Conservation (phyloP, 2,329 filamentous ascomycete genomes). For the Phoma herbarum region DNA sequence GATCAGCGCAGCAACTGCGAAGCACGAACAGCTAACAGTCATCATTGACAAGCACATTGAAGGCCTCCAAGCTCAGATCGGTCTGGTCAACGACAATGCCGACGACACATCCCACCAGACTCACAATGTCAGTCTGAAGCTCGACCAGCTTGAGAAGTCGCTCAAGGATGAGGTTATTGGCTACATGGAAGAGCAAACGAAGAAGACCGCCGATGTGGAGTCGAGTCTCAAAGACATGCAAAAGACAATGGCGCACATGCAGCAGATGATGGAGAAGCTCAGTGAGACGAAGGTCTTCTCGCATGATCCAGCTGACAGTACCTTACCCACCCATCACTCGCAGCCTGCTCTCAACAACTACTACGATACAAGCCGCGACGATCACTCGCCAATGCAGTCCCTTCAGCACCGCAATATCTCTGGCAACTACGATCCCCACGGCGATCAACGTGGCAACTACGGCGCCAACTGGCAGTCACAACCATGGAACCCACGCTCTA, state of each 20-base stretch:
- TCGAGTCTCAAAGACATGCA: slow-evolving; percentile 39
- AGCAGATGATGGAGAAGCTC: slow-evolving; percentile 34
- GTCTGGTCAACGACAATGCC: slow-evolving; percentile 34
- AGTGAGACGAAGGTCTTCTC: slow-evolving; percentile 17
- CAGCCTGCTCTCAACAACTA: slow-evolving; percentile 34
- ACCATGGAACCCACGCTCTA: slow-evolving; percentile 27
- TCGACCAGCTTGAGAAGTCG: slow-evolving; percentile 39
- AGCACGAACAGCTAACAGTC: slow-evolving; percentile 32
- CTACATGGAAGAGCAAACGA: slow-evolving; percentile 34
- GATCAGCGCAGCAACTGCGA: slow-evolving; percentile 19
- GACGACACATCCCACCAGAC: slow-evolving; percentile 30
- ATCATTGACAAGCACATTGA: slow-evolving; percentile 35
- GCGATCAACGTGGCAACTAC: slow-evolving; percentile 27
- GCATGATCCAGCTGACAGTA: slow-evolving; percentile 6
- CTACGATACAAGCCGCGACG: slow-evolving; percentile 30
- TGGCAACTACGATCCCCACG: slow-evolving; percentile 27
- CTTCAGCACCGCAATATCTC: slow-evolving; percentile 23
- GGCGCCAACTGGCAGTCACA: slow-evolving; percentile 24
- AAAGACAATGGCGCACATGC: slow-evolving; percentile 35
- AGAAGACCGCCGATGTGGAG: slow-evolving; percentile 37
- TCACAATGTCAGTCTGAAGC: slow-evolving; percentile 32
- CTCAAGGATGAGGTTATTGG: slow-evolving; percentile 39
- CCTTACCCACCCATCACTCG: slow-evolving; percentile 30
- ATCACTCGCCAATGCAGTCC: slow-evolving; percentile 21
- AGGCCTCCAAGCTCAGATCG: slow-evolving; percentile 39